Percentiles rank a stretch among this genome's conserved stretches.
Conservation (phyloP, 1,284 basidiomycete species). For the Leccinum fuscescens region DNA sequence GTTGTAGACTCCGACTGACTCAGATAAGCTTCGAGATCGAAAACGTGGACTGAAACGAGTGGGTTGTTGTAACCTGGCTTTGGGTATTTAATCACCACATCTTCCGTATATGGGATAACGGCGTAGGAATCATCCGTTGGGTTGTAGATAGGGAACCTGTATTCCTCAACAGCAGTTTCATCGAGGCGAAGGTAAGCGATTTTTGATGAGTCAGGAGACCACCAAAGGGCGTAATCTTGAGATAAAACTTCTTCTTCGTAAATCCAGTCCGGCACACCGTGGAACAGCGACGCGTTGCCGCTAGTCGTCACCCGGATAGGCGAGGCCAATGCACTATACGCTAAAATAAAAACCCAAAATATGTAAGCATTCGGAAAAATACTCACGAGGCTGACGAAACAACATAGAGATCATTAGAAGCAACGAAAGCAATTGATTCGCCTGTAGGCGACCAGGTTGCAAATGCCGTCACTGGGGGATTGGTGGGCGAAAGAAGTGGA, state of each 20-base stretch:
- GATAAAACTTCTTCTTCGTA: slow-evolving; percentile 93
- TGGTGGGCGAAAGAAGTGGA: slow-evolving; percentile 62
- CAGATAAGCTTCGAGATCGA: slow-evolving; percentile 60
- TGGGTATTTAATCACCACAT: slow-evolving; percentile 84
- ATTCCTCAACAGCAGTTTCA: slow-evolving; percentile 86
- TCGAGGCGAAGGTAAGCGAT: slow-evolving; percentile 87
- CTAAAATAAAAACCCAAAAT: slow-evolving; percentile 8
- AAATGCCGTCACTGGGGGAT: slow-evolving; percentile 71
- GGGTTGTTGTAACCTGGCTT: slow-evolving; percentile 94
- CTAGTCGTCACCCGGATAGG: slow-evolving; percentile 81
- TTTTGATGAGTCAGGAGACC: slow-evolving; percentile 80
- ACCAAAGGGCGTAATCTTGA: slow-evolving; percentile 81
- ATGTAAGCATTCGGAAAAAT: not conserved
- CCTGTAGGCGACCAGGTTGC: slow-evolving; percentile 87
- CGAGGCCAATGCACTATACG: slow-evolving; percentile 36
- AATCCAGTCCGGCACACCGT: slow-evolving; percentile 96
- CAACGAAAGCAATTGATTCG: slow-evolving; percentile 79
- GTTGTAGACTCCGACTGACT: slow-evolving; percentile 34
- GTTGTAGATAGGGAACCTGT: slow-evolving; percentile 89
- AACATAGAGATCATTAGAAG: slow-evolving; percentile 82
- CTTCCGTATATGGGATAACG: slow-evolving; percentile 77
- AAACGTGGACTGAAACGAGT: slow-evolving; percentile 80
- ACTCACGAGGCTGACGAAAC: slow-evolving; percentile 60
- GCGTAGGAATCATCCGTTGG: slow-evolving; percentile 65
- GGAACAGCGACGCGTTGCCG: slow-evolving; percentile 84